Evolutionary conservation across 306 rosid genomes (phyloP), one percentile per base, ranked within the genome.

Genomic region (Cucumis sativus): DNA sequence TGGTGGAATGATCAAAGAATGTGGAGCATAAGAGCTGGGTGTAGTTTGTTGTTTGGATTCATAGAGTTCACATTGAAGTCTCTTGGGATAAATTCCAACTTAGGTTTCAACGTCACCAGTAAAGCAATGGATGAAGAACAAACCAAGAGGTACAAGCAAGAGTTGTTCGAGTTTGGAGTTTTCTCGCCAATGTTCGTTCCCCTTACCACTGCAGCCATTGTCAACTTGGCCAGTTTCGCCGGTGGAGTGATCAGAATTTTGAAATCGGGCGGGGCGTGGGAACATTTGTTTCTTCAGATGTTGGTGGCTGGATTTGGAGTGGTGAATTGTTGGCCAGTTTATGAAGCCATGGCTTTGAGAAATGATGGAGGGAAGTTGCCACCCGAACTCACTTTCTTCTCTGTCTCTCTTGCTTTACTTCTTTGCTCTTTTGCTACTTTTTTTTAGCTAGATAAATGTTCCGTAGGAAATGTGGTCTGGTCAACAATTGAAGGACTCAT

Each of bases 1-100:
- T 85, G 87, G 88, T 87, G 90, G 87, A 83, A 77, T 58, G 81
- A 84, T 30, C 88, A 87, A 25, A 83, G 88, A 73, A 84, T 87
- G 78, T 84, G 90, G 90, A 76, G 79, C 70, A 9, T 80, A 30
- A 84, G 83, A 54, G 69, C 82, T 8, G 73, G 77, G 20, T 79
- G 84, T 12, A 49, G 82, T 54, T 49, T 0, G 21, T 17, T 74
- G 20, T 84, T 87, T 33, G 88, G 83, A n/a, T 49, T 10, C 4
- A 20, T 28, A 0, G 90, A 84, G 84, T 82, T 39, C 62, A 11
- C 45, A 0, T 30, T 79, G 39, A 72, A 80, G 14, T 78, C 75
- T n/a, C 6, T 82, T 0, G 83, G 86, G 39, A 78, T 80, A 1
- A 28, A 28, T 76, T 70, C 81, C 11, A 3, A 80, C 10, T 49